Conservation (phyloP, 371 early-diverging fungal species). For the Syncephalastrum racemosum region DNA sequence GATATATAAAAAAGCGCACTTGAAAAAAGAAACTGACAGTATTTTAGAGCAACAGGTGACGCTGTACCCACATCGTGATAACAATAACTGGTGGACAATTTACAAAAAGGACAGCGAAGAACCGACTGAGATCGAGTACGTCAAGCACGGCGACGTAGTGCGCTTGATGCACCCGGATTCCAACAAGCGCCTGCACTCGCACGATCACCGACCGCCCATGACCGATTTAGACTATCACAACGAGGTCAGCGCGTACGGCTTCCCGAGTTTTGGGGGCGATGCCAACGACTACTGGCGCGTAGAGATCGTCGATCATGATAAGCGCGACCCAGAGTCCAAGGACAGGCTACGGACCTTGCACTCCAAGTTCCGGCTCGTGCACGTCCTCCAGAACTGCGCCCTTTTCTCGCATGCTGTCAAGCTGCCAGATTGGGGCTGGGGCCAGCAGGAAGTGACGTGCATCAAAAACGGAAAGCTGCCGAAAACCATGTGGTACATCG, state of each 20-base stretch:
- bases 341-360: slow-evolving; percentile 64
- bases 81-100: slow-evolving; percentile 87
- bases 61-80: slow-evolving; percentile 87
- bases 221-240: slow-evolving; percentile 90
- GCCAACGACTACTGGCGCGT: slow-evolving; percentile 76
- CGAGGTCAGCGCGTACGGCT: slow-evolving; percentile 77
- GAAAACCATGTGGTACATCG: slow-evolving; percentile 71
- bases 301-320: slow-evolving; percentile 66
- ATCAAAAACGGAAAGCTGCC: slow-evolving; percentile 65
- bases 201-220: slow-evolving; percentile 69
- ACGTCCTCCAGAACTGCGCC: slow-evolving; percentile 72
- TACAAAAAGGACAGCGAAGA: slow-evolving; percentile 53
- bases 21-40: slow-evolving; percentile 1
- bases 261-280: slow-evolving; percentile 43
- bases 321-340: slow-evolving; percentile 53
- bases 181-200: slow-evolving; percentile 61
- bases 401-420: slow-evolving; percentile 82
- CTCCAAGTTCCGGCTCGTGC: slow-evolving; percentile 75
- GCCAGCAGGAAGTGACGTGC: slow-evolving; percentile 93
- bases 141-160: slow-evolving; percentile 74
- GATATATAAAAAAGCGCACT: neutral
- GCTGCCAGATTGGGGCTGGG: slow-evolving; percentile 97
- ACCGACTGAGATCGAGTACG: slow-evolving; percentile 40
- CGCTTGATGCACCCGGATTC: slow-evolving; percentile 76
- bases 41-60: slow-evolving; percentile 92